Percentiles rank a stretch among this genome's conserved stretches.
Conservation (phyloP, 164 flowering plant genomes). For the Litsea cubeba region DNA sequence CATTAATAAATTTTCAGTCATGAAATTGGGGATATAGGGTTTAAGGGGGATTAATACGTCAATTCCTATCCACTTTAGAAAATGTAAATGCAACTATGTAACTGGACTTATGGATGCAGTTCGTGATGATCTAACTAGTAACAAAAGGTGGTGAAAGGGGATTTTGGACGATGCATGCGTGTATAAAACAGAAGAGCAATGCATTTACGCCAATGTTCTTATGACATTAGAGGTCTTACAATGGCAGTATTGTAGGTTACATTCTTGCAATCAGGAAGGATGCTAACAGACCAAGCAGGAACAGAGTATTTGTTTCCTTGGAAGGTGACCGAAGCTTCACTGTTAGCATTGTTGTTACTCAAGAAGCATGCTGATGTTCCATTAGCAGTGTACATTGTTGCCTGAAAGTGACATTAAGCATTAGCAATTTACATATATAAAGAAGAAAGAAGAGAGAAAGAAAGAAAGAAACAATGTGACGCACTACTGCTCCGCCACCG, state of each 20-base stretch:
- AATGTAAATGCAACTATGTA: too few relatives aligned
- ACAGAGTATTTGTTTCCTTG: conserved; percentile 26
- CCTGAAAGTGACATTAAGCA: background rate
- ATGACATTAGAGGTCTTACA: conserved; percentile 19
- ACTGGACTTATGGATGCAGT: too few relatives aligned
- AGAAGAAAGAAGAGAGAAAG: background rate
- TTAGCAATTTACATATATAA: background rate
- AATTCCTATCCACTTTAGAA: too few relatives aligned
- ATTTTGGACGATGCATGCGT: too few relatives aligned
- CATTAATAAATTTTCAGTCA: too few relatives aligned
- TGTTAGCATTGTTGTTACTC: conserved; percentile 27
- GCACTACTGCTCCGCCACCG: conserved; percentile 10
- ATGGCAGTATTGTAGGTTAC: conserved; percentile 61
- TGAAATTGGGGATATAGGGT: too few relatives aligned
- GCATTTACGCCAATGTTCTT: too few relatives aligned
- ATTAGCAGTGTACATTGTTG: conserved; percentile 5
- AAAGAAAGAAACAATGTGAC: background rate
- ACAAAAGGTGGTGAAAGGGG: too few relatives aligned
- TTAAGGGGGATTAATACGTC: too few relatives aligned
- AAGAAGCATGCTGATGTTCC: conserved; percentile 43
- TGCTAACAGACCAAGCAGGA: conserved; percentile 85
- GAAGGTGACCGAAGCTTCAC: conserved; percentile 28
- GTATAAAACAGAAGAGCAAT: too few relatives aligned
- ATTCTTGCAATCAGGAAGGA: conserved; percentile 50
- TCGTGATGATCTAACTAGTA: too few relatives aligned